A percentile compares a stretch with the other conserved stretches of the same genome.
These are phyloP conservation scores for Monosporascus ibericus DNA, from an alignment of 2,329 filamentous ascomycete genomes.

Conservation along the genomic window DNA sequence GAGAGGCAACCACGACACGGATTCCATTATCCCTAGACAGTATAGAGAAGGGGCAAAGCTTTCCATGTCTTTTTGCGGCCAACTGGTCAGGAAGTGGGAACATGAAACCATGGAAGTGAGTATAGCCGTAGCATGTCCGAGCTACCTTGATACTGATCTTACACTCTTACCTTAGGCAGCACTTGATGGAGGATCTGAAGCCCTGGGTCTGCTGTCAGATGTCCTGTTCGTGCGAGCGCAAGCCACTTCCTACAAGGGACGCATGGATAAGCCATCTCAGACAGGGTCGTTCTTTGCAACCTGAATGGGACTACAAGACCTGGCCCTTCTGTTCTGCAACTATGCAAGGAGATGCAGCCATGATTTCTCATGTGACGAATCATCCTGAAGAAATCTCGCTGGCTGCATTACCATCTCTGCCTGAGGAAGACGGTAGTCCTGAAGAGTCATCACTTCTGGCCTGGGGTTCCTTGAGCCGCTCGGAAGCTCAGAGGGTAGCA, in stretches of 20 bases:
- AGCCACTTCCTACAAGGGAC: background rate
- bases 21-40: slow-evolving; percentile 1
- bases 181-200: slow-evolving; percentile 3
- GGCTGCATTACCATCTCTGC: background rate
- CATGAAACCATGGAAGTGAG: slow-evolving; percentile 3
- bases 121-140: background rate
- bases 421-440: background rate
- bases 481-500: too few relatives aligned
- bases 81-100: background rate
- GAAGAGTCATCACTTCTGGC: too few relatives aligned
- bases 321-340: slow-evolving; percentile 1
- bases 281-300: background rate
- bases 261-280: slow-evolving; percentile 3
- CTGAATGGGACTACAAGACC: slow-evolving; percentile 1
- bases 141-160: background rate
- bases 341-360: background rate
- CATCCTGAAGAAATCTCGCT: slow-evolving; percentile 7
- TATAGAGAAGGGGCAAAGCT: background rate
- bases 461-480: accelerated
- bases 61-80: slow-evolving; percentile 3
- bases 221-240: background rate
- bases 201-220: slow-evolving; percentile 2
- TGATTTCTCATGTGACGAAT: background rate
- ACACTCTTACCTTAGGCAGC: background rate
- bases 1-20: background rate